Conservation (phyloP, 495 filamentous ascomycete species). For the Lepidopterella palustris region DNA sequence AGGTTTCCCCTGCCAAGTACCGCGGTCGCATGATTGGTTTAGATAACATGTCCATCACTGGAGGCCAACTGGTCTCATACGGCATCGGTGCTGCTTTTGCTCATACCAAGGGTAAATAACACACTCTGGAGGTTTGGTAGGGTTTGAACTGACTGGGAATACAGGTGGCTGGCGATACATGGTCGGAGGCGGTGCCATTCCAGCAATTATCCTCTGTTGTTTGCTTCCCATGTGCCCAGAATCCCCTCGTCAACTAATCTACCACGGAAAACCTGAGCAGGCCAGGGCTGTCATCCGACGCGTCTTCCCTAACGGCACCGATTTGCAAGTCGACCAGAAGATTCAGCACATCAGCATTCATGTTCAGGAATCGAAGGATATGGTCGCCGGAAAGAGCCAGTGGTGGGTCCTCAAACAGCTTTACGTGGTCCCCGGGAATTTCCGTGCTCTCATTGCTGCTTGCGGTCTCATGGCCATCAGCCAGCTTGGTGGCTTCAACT, state of each 20-base stretch:
- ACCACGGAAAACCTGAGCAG: constrained; percentile 41
- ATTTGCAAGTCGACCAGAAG: constrained; percentile 38
- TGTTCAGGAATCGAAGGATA: constrained; percentile 37
- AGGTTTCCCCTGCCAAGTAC: constrained; percentile 46
- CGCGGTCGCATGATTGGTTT: constrained; percentile 50
- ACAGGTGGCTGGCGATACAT: constrained; percentile 45
- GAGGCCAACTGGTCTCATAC: constrained; percentile 47
- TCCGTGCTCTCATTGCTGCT: constrained; percentile 45
- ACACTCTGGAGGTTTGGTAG: neutral
- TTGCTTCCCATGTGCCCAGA: constrained; percentile 46
- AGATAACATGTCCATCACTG: constrained; percentile 51
- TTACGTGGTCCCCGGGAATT: constrained; percentile 40
- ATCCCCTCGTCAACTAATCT: constrained; percentile 48
- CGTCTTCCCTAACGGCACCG: constrained; percentile 39
- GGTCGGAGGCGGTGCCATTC: constrained; percentile 46
- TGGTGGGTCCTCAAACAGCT: constrained; percentile 44
- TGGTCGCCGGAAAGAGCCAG: constrained; percentile 34
- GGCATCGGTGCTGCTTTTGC: constrained; percentile 49
- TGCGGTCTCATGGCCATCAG: constrained; percentile 47
- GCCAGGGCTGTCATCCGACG: constrained; percentile 35
- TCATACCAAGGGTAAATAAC: constrained; percentile 30
- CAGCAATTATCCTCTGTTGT: constrained; percentile 41
- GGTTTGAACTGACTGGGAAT: neutral
- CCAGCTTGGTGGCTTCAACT: constrained; percentile 47
- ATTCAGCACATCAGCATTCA: constrained; percentile 36